Conservation (phyloP, 306 rosid species). For the Boehmeria nivea region DNA sequence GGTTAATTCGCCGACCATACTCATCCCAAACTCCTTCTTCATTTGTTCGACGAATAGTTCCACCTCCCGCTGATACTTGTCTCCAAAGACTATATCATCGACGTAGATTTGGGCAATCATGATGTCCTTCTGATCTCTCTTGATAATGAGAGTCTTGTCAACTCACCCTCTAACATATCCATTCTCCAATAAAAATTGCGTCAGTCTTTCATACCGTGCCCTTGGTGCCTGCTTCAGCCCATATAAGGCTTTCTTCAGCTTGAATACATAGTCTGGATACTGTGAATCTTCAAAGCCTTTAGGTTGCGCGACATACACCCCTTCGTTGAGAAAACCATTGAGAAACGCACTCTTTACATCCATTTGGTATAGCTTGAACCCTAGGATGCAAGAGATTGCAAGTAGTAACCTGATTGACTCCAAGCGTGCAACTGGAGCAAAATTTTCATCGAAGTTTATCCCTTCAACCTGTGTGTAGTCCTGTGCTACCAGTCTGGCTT, state of each 20-base stretch:
- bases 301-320: neutral
- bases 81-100: neutral
- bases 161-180: neutral
- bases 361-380: neutral
- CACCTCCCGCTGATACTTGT: neutral
- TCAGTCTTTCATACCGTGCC: neutral
- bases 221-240: neutral
- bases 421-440: neutral
- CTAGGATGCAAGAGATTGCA: neutral
- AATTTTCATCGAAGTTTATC: neutral
- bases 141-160: neutral
- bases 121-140: neutral
- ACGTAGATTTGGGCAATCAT: neutral
- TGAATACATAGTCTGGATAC: neutral
- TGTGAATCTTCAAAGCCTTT: neutral
- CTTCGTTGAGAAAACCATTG: neutral
- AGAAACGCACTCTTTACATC: neutral
- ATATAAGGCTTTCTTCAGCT: neutral
- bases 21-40: neutral
- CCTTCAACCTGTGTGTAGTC: neutral
- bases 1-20: neutral
- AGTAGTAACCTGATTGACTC: neutral
- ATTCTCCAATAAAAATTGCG: neutral
- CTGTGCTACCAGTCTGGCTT: neutral
- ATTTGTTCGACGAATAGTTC: neutral